Base-by-base conservation (phyloP, 2,329 filamentous ascomycete species). In the Fusarium sp. region DNA sequence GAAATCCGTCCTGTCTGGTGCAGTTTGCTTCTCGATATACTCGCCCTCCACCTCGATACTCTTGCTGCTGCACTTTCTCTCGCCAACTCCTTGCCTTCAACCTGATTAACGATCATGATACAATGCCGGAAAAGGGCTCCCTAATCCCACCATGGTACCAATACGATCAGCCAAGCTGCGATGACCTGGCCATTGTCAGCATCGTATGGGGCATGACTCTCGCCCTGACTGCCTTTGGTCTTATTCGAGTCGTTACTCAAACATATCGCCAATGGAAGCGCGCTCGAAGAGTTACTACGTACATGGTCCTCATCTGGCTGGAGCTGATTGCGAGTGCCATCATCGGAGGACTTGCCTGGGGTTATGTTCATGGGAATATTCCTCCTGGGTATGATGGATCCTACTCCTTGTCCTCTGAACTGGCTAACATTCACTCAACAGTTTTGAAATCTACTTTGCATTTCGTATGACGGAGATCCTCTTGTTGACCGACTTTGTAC, bases 231-330 rank as follows among this genome's bases (percentile, higher is more conserved):
- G 77, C 78, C 58, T 80, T 83, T 58, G 82, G 79, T 52, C 74
- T 74, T 54, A 77, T 82, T 67, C 83, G 80, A 45, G 82, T 79
- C 9, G 75, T 77, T 27, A 78, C 79, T 63, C 84, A 86, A 69
- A 84, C 83, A 4, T 73, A 75, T 45, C 66, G 73, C 27, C 79
- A 81, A 59, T 79, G 77, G 66, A 78, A 74, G 36, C 78, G 81
- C 52, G 81, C 80, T 66, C 76, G 79, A 31, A 78, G 79, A 13
- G 74, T 82, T 40, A 83, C 79, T 22, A 72, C 79, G 6, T 86
- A 86, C 63, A 77, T 85, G 40, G 75, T 79, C 65, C 77, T 85
- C 74, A 81, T 86, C 50, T 86, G 85, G 85, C 60, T 79, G 22
- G 83, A 85, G 68, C 77, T 83, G 52, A 42, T 81, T 11, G 77